Conservation (phyloP, 2,329 filamentous ascomycete genomes). For the Chaetomiaceae sp. region DNA sequence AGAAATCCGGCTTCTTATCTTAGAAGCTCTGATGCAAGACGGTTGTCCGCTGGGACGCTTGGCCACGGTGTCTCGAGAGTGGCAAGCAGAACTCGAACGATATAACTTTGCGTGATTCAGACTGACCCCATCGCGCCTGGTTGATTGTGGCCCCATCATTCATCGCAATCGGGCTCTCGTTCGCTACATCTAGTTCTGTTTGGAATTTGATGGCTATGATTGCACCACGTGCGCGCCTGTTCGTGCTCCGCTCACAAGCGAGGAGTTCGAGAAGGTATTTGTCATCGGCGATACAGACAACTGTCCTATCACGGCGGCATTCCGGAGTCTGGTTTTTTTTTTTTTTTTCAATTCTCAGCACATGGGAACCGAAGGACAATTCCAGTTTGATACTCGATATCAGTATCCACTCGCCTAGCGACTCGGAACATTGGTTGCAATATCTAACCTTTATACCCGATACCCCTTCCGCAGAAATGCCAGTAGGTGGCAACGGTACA, state of each 20-base stretch:
- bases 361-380: neutral
- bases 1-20: conserved; percentile 2
- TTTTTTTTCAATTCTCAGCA: neutral
- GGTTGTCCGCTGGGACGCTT: neutral
- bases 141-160: neutral
- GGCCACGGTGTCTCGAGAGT: neutral
- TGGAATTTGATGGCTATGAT: neutral
- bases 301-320: neutral
- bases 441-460: neutral
- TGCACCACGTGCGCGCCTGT: neutral
- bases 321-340: neutral
- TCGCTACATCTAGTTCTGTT: neutral
- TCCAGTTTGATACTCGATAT: neutral
- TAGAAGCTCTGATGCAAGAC: neutral
- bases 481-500: too few relatives aligned
- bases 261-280: neutral
- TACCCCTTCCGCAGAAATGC: neutral
- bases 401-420: conserved; percentile 1
- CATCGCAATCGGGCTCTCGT: conserved; percentile 3
- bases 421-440: conserved; percentile 1
- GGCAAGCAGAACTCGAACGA: neutral
- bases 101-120: neutral
- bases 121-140: neutral
- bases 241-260: too few relatives aligned
- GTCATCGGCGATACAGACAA: neutral